Percentiles rank a stretch among this genome's conserved stretches.
These are phyloP conservation scores for Sporothrix schenckii DNA, from an alignment of 2,329 filamentous ascomycete genomes.

Conservation along the genomic window DNA sequence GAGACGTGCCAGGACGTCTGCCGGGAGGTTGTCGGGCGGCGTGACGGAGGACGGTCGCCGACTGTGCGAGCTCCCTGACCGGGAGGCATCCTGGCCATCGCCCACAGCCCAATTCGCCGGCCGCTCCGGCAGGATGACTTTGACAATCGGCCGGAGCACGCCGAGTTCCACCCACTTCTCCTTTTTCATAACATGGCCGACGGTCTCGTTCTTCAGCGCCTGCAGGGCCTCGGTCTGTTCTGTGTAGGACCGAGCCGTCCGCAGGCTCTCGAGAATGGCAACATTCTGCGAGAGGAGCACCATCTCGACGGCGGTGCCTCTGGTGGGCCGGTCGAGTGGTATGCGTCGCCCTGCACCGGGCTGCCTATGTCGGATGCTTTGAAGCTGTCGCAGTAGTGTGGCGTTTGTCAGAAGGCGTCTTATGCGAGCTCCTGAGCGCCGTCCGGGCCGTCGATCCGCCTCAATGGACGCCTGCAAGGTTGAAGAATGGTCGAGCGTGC, in stretches of 20 bases:
- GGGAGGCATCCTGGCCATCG: slow-evolving; percentile 36
- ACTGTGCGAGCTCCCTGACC: slow-evolving; percentile 40
- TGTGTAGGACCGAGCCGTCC: slow-evolving; percentile 53
- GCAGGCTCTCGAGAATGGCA: slow-evolving; percentile 60
- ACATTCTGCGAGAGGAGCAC: slow-evolving; percentile 54
- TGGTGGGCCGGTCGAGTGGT: background rate
- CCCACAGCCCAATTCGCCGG: slow-evolving; percentile 36
- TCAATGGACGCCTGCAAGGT: background rate
- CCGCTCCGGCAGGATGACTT: slow-evolving; percentile 48
- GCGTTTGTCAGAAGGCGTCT: background rate
- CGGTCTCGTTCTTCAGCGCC: slow-evolving; percentile 81
- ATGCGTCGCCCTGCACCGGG: too few species aligned
- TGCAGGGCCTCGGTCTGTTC: slow-evolving; percentile 66
- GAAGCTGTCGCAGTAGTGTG: background rate
- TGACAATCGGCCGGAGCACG: slow-evolving; percentile 62
- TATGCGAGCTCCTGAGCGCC: background rate
- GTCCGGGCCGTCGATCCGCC: background rate
- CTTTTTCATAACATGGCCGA: slow-evolving; percentile 87
- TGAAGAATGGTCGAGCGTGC: background rate
- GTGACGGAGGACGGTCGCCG: slow-evolving; percentile 32
- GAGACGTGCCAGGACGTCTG: slow-evolving; percentile 69
- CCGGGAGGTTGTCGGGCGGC: slow-evolving; percentile 50
- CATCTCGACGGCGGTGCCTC: slow-evolving; percentile 47
- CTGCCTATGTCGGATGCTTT: background rate
- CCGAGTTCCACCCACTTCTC: slow-evolving; percentile 74